Base-by-base conservation (phyloP, 1,284 basidiomycete species). In the Ganoderma leucocontextum region DNA sequence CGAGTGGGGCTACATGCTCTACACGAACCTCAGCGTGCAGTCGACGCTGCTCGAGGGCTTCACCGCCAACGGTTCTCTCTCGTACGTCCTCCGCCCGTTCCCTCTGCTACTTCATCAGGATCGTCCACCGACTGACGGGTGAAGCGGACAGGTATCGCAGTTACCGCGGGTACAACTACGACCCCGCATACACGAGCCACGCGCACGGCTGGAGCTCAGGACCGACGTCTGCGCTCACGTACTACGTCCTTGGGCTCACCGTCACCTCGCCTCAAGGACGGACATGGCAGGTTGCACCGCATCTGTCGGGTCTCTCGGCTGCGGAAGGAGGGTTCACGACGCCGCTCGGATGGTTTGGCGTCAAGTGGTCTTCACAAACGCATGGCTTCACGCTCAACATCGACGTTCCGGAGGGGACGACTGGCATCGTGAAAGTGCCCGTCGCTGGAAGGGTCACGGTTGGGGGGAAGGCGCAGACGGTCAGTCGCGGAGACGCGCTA, bases 1-100 rank as follows among this genome's bases (percentile, higher is more conserved):
- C 38, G 82, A 85, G 73, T 86, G 86, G 86, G 86, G 86, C 0
- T 87, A 86, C 72, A 87, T 87, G 83, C 76, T 87, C 29, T 84
- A 85, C 76, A 86, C 84, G 7, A 83, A 84, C 69, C 70, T 86
- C 63, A 84, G 82, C 66, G 85, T 86, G 4, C 82, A 86, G 66
- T 87, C 85, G 8, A 85, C 84, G 1, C 77, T 87, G 12, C 79
- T 87, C 17, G 86, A 87, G 74, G 86, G 85, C 0, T 86, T 82
- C 74, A 86, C 84, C 4, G 80, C 82, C 2, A 85, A 87, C 71
- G 85, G 85, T 8, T 86, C 85, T 5, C 78, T 87, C 17, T 79
- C 80, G 85, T 85, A 70, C 17, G 78, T 77, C 35, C 22, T 9
- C 22, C 19, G 12, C 38, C 35, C 44, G 39, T 25, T 42, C 35